A percentile compares a stretch with the other conserved stretches of the same genome.
phyloP scores from a whole-genome alignment of 2,329 filamentous ascomycete genomes.

The Plenodomus biglobosus region DNA sequence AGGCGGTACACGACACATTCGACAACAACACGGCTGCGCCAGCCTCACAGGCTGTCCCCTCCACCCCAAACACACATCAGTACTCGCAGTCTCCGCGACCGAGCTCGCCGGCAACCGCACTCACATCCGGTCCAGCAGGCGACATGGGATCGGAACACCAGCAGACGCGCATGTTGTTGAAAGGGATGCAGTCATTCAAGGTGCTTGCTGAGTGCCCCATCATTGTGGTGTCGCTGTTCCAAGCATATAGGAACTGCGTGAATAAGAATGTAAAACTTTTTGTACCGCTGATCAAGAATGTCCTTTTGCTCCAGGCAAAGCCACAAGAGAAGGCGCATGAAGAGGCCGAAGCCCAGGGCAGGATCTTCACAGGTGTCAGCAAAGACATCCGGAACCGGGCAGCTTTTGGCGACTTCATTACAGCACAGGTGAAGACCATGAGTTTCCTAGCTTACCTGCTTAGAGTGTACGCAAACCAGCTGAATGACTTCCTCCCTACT shows the following conservation, averaged over 20 bases:
- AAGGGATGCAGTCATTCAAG: constrained; percentile 99
- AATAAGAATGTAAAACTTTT: constrained; percentile 85
- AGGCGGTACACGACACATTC: constrained; percentile 92
- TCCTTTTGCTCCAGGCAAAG: constrained; percentile 83
- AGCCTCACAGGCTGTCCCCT: constrained; percentile 59
- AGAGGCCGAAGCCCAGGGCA: constrained; percentile 76
- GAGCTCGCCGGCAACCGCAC: constrained; percentile 82
- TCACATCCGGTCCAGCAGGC: constrained; percentile 67
- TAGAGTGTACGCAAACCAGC: constrained; percentile 80
- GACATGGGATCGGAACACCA: constrained; percentile 84
- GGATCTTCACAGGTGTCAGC: constrained; percentile 89
- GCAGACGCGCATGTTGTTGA: constrained; percentile 76
- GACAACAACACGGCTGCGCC: constrained; percentile 67
- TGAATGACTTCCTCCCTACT: constrained; percentile 82
- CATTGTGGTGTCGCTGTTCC: constrained; percentile 97
- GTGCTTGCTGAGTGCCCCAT: constrained; percentile 97
- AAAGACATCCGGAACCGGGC: constrained; percentile 89
- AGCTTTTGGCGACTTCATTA: constrained; percentile 96
- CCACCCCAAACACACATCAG: constrained; percentile 62
- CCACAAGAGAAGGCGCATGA: constrained; percentile 90
- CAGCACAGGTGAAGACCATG: constrained; percentile 98
- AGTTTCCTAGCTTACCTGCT: constrained; percentile 94
- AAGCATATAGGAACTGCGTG: constrained; percentile 81
- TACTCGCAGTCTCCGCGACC: constrained; percentile 87
- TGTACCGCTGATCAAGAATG: constrained; percentile 89